Conservation (phyloP, 192 early-diverging fungal species). For the Backusella westeae region DNA sequence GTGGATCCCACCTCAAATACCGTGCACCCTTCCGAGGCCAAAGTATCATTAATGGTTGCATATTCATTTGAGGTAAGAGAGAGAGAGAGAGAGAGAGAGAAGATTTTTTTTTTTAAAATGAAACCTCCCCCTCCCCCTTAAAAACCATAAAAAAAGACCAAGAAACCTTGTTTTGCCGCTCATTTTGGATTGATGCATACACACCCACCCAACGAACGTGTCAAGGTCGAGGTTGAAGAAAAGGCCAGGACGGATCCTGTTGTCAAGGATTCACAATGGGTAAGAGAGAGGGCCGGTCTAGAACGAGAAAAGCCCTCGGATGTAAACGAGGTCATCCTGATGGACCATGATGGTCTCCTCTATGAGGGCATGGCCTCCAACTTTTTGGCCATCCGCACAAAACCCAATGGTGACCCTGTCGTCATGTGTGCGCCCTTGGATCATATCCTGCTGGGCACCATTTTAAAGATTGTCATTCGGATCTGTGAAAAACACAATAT, state of each 20-base stretch:
- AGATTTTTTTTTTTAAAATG: background rate
- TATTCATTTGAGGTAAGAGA: constrained; percentile 49
- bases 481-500: constrained; percentile 57
- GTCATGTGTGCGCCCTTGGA: constrained; percentile 55
- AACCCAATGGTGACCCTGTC: constrained; percentile 25
- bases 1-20: constrained; percentile 20
- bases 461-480: constrained; percentile 55
- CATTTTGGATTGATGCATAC: constrained; percentile 31
- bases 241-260: constrained; percentile 47
- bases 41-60: constrained; percentile 54
- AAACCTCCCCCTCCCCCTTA: too few relatives aligned
- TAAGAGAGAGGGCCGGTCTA: constrained; percentile 54
- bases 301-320: constrained; percentile 40
- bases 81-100: too few relatives aligned
- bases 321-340: constrained; percentile 60
- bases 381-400: constrained; percentile 50
- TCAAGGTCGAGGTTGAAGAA: constrained; percentile 50
- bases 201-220: constrained; percentile 16
- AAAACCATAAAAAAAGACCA: background rate
- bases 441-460: constrained; percentile 61
- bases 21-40: constrained; percentile 39
- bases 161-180: constrained; percentile 30
- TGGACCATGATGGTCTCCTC: constrained; percentile 51
- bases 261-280: constrained; percentile 76
- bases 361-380: constrained; percentile 75